These are phyloP conservation scores for Mesembryanthemum crystallinum DNA, from an alignment of 148 eudicot genomes.

Conservation along the genomic window DNA sequence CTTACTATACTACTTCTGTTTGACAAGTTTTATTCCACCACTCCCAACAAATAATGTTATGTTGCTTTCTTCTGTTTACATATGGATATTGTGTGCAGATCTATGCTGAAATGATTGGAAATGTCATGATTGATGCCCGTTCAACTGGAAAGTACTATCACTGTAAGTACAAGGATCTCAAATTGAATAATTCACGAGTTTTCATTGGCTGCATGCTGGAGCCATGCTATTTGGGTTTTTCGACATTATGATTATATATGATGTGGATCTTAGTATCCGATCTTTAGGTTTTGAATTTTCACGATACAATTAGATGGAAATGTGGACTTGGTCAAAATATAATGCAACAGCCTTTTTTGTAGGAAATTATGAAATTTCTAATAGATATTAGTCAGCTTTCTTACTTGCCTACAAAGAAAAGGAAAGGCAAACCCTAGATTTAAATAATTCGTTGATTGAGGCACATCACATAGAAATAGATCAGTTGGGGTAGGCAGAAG, in stretches of 20 bases:
- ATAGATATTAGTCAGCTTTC: too few relatives aligned
- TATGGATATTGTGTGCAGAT: conserved; percentile 47
- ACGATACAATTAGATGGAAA: not conserved
- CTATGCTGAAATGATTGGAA: conserved; percentile 97
- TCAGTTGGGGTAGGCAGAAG: too few relatives aligned
- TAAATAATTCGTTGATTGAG: too few relatives aligned
- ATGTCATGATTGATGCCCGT: conserved; percentile 99
- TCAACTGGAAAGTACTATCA: conserved; percentile 99
- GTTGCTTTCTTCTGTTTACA: not conserved
- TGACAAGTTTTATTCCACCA: not conserved
- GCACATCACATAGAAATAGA: too few relatives aligned
- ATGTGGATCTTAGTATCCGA: too few relatives aligned
- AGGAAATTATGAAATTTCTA: too few relatives aligned
- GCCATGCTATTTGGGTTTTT: not conserved
- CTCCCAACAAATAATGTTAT: not conserved
- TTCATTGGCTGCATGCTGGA: not conserved
- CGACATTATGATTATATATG: not conserved
- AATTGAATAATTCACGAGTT: not conserved
- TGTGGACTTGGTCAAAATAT: not conserved
- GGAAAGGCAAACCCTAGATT: not conserved
- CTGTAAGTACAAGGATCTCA: conserved; percentile 51
- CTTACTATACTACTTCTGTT: not conserved
- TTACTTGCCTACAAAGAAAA: too few relatives aligned
- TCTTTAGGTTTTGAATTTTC: too few relatives aligned
- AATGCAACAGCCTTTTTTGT: not conserved